phyloP scores from a whole-genome alignment of 768 basidiomycete genomes.

The Termitomyces titanicus region DNA sequence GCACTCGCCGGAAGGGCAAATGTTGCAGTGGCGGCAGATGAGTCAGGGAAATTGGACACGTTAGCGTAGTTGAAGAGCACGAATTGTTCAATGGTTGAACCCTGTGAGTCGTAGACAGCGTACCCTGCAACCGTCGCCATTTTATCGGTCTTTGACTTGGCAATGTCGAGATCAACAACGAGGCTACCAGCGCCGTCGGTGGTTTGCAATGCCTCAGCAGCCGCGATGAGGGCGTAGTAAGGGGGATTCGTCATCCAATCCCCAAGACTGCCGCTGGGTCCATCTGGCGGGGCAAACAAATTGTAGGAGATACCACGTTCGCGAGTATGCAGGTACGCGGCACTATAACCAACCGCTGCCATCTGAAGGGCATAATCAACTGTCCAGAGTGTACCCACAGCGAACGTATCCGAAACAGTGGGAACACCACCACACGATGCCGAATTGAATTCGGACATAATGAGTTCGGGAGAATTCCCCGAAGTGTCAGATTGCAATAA shows the following conservation, averaged over 20 bases:
- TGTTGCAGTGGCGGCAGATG: constrained; percentile 29
- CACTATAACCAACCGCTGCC: constrained; percentile 44
- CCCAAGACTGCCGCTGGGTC: constrained; percentile 27
- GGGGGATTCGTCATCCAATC: constrained; percentile 46
- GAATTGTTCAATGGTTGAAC: constrained; percentile 36
- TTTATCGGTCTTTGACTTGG: constrained; percentile 30
- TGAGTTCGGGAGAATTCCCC: constrained; percentile 29
- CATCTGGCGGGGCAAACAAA: constrained; percentile 39
- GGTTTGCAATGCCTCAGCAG: constrained; percentile 40
- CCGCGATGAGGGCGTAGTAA: constrained; percentile 46
- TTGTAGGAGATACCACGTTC: constrained; percentile 53
- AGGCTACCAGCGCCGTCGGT: constrained; percentile 31
- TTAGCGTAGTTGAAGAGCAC: constrained; percentile 51
- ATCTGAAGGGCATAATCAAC: constrained; percentile 51
- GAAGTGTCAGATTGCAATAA: constrained; percentile 27
- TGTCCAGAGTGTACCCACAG: constrained; percentile 47
- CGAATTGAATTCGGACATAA: constrained; percentile 55
- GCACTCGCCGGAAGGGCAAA: constrained; percentile 36
- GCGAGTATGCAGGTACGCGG: constrained; percentile 51
- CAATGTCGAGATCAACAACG: constrained; percentile 44
- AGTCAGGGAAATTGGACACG: constrained; percentile 34
- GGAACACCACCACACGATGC: constrained; percentile 52
- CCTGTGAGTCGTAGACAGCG: constrained; percentile 53
- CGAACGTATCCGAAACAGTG: constrained; percentile 47
- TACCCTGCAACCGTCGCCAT: constrained; percentile 48